Percentiles rank a stretch among this genome's conserved stretches.
phyloP scores from a whole-genome alignment of 2,329 filamentous ascomycete species.

The Sporothrix schenckii region DNA sequence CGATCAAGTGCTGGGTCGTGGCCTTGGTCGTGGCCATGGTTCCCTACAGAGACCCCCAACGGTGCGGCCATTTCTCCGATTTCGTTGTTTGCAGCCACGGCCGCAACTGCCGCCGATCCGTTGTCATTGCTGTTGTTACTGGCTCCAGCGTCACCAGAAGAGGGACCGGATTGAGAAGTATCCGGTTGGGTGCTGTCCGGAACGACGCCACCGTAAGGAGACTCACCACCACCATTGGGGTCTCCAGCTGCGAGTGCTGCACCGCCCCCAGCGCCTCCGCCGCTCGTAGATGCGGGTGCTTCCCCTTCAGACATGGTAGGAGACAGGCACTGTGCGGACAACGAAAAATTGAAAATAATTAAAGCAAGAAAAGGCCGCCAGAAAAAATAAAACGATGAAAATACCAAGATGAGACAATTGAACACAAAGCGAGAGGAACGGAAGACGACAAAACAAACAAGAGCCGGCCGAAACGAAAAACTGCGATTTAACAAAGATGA shows the following conservation, averaged over 20 bases:
- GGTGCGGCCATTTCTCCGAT: constrained; percentile 26
- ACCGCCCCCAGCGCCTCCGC: constrained; percentile 24
- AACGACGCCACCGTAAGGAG: neutral
- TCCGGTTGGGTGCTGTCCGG: neutral
- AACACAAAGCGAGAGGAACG: neutral
- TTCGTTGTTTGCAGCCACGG: constrained; percentile 22
- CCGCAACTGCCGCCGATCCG: neutral
- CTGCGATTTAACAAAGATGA: neutral
- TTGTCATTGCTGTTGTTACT: neutral
- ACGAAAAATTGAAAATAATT: neutral
- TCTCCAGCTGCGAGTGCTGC: constrained; percentile 1
- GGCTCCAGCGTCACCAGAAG: neutral
- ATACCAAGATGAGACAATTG: neutral
- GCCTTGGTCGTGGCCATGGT: constrained; percentile 18
- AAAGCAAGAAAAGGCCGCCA: neutral
- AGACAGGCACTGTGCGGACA: neutral
- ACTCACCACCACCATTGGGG: constrained; percentile 17
- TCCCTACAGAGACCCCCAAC: constrained; percentile 6
- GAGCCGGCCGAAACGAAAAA: neutral
- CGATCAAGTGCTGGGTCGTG: constrained; percentile 26
- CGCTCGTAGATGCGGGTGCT: neutral
- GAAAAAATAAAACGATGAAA: too few relatives aligned
- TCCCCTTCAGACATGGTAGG: constrained; percentile 32
- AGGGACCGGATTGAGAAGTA: neutral
- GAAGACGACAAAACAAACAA: neutral